Evolutionary conservation across 2,329 filamentous ascomycete species (phyloP).

Genomic region (Colletotrichum sp.): DNA sequence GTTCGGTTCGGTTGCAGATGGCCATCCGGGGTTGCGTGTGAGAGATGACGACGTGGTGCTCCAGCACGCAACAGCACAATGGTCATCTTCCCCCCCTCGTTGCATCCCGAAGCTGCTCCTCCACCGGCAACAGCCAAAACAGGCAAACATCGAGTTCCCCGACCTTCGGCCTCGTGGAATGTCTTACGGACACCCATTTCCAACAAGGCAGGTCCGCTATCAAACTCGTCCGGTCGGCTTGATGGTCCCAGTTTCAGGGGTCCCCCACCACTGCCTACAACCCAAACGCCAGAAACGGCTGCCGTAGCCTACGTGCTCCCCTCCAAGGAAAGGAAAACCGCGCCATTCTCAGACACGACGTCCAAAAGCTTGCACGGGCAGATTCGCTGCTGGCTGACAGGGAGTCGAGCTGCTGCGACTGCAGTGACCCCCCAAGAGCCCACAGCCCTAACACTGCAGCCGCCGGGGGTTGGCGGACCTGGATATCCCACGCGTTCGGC

Average conservation of each 20-base stretch:
- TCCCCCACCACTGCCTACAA: neutral
- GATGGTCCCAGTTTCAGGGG: neutral
- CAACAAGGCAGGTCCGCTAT: neutral
- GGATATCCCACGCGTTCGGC: slow-evolving; percentile 11
- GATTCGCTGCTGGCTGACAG: neutral
- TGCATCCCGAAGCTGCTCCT: neutral
- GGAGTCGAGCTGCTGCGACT: neutral
- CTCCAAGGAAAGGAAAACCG: neutral
- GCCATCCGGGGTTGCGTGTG: neutral
- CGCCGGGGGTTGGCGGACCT: neutral
- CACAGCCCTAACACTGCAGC: neutral
- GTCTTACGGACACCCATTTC: neutral
- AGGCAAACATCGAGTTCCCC: neutral
- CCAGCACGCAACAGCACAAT: neutral
- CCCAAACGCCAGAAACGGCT: neutral
- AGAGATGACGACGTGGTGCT: neutral
- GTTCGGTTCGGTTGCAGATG: neutral
- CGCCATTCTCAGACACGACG: neutral
- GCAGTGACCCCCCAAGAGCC: neutral
- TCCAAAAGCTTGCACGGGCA: neutral
- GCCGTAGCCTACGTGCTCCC: neutral
- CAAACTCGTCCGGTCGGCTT: neutral
- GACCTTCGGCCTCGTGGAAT: neutral
- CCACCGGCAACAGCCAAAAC: neutral
- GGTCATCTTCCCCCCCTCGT: neutral